Base-by-base conservation (phyloP, 108 stramenopile species). In the Schizochytrium sp. region DNA sequence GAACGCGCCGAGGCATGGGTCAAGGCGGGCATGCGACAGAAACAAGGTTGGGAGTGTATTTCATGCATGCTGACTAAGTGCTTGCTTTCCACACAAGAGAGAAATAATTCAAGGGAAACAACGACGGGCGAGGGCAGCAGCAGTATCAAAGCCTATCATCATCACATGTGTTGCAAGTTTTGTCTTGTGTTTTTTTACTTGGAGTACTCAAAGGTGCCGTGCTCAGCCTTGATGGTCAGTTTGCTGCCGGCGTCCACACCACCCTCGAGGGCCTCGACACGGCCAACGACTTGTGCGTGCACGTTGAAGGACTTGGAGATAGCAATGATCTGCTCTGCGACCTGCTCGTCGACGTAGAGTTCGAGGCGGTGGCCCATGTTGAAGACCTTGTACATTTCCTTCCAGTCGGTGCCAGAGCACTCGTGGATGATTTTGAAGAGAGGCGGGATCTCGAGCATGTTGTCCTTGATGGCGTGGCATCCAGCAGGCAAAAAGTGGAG, bases 351-450 rank as follows among this genome's bases (percentile, higher is more conserved):
- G 3, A 89, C 72, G 69, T 89, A 89, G 41, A 89, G 46, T 55
- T 89, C 88, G 49, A 89, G 50, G 38, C 88, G 88, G 38, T 89
- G 88, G 38, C 88, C 88, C 72, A 72, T 72, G 69, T 89, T 89
- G 46, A 89, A 89, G n/a, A 72, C 72, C 49, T 89, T 69, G 61
- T 89, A 89, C 88, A 89, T 89, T 47, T 72, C 88, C 15, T 46
- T 46, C 88, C 88, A 89, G 44, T 46, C 49, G 46, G 88, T 88
- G 46, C 69, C 64, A 13, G 61, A 69, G 46, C 50, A 44, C 61
- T 61, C 88, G 12, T 88, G 88, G 69, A 88, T 88, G 61, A 72
- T 46, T 3, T 28, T 19, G 40, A 88, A 88, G 28, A 88, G 28
- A 15, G 88, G 88, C 46, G 88, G 46, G 69, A 47, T 72, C 49